phyloP scores from a whole-genome alignment of 169 alveolate species.

The Plasmodium reichenowi region DNA sequence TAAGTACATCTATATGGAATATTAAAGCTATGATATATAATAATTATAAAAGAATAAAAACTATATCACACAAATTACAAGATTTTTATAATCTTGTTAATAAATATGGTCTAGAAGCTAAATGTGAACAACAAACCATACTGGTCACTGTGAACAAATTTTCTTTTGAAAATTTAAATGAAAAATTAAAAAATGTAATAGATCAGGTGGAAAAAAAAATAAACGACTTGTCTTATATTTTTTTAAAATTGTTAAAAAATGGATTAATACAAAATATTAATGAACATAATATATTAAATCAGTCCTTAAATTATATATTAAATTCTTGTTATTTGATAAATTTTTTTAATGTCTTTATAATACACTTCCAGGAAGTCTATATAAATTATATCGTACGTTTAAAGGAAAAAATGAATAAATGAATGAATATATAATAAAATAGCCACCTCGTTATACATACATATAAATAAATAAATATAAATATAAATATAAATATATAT shows the following conservation, averaged over 20 bases:
- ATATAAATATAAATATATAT: too few species aligned
- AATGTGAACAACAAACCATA: slow-evolving; percentile 17
- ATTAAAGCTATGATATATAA: slow-evolving; percentile 70
- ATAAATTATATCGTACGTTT: slow-evolving; percentile 24
- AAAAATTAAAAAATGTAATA: slow-evolving; percentile 6
- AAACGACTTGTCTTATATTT: slow-evolving; percentile 24
- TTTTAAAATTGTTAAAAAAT: slow-evolving; percentile 25
- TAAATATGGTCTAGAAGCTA: slow-evolving; percentile 42
- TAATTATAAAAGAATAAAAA: slow-evolving; percentile 57
- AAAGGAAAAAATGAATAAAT: background rate
- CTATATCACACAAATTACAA: slow-evolving; percentile 25
- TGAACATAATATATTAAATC: slow-evolving; percentile 31
- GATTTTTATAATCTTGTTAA: slow-evolving; percentile 27
- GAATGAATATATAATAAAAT: slow-evolving; percentile 8
- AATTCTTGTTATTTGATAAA: slow-evolving; percentile 49
- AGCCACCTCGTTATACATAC: background rate
- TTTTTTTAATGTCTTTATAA: slow-evolving; percentile 28
- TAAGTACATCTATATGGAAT: slow-evolving; percentile 56
- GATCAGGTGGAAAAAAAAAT: slow-evolving; percentile 6
- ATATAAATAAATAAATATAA: too few species aligned
- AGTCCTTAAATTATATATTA: slow-evolving; percentile 17
- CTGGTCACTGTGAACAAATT: slow-evolving; percentile 9
- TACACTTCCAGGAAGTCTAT: slow-evolving; percentile 40
- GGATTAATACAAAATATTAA: slow-evolving; percentile 8
- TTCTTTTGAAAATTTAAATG: slow-evolving; percentile 38